Percentiles rank a stretch among this genome's conserved stretches.
Conservation (phyloP, 305 asterid species). For the Fraxinus baroniana region DNA sequence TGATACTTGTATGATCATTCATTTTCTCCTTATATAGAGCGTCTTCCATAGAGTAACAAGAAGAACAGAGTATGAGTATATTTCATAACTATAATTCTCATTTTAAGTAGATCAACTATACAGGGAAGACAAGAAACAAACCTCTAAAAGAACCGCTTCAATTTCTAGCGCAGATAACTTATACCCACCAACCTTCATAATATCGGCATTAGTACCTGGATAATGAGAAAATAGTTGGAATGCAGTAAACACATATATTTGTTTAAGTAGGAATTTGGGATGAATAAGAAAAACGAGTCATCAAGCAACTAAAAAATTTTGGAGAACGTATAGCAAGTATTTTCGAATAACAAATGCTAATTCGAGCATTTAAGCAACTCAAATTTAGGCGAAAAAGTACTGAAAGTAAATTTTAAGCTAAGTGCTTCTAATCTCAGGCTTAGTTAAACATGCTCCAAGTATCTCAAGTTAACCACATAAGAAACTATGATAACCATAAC, state of each 20-base stretch:
- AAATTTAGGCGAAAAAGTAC: not conserved
- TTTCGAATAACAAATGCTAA: not conserved
- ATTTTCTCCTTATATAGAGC: not conserved
- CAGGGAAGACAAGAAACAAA: slow-evolving; percentile 30
- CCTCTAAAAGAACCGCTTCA: slow-evolving; percentile 95
- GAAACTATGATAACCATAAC: not conserved
- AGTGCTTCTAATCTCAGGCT: not conserved
- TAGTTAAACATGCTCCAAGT: not conserved
- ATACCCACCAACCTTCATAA: slow-evolving; percentile 96
- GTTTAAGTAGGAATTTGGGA: not conserved
- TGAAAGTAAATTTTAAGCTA: not conserved
- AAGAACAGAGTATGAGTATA: not conserved
- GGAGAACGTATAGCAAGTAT: not conserved
- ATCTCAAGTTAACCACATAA: not conserved
- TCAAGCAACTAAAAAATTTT: not conserved
- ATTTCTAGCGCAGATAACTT: slow-evolving; percentile 96
- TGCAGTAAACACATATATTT: not conserved
- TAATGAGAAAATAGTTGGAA: slow-evolving; percentile 13
- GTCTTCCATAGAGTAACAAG: not conserved
- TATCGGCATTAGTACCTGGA: slow-evolving; percentile 96
- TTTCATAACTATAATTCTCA: not conserved
- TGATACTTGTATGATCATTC: not conserved
- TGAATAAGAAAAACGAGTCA: not conserved
- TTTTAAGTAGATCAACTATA: not conserved
- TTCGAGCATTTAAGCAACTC: not conserved